A percentile compares a stretch with the other conserved stretches of the same genome.
Conservation (phyloP, 2,329 filamentous ascomycete species). For the Phoma herbarum region DNA sequence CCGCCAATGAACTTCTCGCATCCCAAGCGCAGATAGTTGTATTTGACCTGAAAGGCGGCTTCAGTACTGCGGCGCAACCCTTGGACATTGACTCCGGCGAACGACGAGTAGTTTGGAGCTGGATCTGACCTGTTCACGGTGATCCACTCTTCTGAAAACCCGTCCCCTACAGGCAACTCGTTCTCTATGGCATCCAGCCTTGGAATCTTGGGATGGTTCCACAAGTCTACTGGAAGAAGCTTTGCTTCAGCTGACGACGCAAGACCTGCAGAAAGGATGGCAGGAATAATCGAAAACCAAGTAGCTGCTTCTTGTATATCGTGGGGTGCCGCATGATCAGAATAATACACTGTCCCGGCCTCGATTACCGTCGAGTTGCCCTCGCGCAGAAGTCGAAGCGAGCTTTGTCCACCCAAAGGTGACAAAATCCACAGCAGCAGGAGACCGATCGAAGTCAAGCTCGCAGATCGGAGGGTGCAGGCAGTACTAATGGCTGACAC, state of each 20-base stretch:
- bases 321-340: neutral
- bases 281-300: neutral
- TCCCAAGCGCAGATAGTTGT: slow-evolving; percentile 3
- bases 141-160: neutral
- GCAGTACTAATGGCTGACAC: slow-evolving; percentile 16
- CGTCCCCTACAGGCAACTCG: neutral
- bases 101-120: slow-evolving; percentile 9
- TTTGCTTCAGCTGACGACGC: slow-evolving; percentile 1
- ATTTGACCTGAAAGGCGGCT: neutral
- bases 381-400: slow-evolving; percentile 10
- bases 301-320: neutral
- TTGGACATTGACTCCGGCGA: slow-evolving; percentile 13
- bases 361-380: slow-evolving; percentile 1
- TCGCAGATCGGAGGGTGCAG: slow-evolving; percentile 12
- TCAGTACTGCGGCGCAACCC: neutral
- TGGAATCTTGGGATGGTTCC: slow-evolving; percentile 20
- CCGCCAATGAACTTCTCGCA: neutral
- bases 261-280: slow-evolving; percentile 13
- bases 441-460: neutral
- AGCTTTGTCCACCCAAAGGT: slow-evolving; percentile 17
- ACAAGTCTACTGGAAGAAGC: slow-evolving; percentile 8
- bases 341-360: slow-evolving; percentile 1
- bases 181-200: slow-evolving; percentile 8
- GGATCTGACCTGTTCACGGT: neutral
- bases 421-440: slow-evolving; percentile 12